Evolutionary conservation across 495 filamentous ascomycete genomes (phyloP), one percentile per base, ranked within the genome.

Genomic region (Chaetomidium leptoderma): DNA sequence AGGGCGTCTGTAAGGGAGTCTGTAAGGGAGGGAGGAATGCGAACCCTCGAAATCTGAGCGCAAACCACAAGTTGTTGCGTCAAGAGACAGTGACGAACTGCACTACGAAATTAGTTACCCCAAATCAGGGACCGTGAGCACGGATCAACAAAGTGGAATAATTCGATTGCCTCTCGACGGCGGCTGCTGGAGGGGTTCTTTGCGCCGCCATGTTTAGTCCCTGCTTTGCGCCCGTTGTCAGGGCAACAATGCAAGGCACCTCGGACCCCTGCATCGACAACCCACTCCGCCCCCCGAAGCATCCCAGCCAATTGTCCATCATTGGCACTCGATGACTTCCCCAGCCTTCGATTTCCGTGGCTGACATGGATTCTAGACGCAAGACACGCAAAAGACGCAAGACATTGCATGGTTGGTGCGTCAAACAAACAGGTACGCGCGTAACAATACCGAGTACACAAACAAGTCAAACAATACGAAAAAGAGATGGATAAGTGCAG

Each of bases 131-230:
- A n/a, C n/a, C n/a, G n/a, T n/a, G 52, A 45, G 39, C 27, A 10
- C 37, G 32, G 36, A 43, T 55, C 40, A 55, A 33, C 40, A 11
- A 35, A 44, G 52, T 45, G 40, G 39, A 53, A 43, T 35, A 13
- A 32, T 46, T 24, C 37, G 51, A 43, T 23, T 17, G 24, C 37
- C 37, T 39, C 9, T 1, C 6, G 24, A 21, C 17, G 29, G 39
- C 26, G 26, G 36, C 14, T 26, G n/a, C 11, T 35, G 52, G 52
- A 53, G 52, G 51, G 52, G 52, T 33, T 45, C 52, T 10, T 44
- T 32, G n/a, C 39, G 16, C 2, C 1, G 17, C 3, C 7, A 13
- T 55, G 52, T 55, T 55, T 55, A 23, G 39, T 14, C 24, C 9
- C 32, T 21, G 9, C 40, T 6, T 35, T 19, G 27, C 6, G 2